A percentile compares a stretch with the other conserved stretches of the same genome.
Conservation (phyloP, 108 stramenopile genomes). For the Cyclotella choctawhatcheeana region DNA sequence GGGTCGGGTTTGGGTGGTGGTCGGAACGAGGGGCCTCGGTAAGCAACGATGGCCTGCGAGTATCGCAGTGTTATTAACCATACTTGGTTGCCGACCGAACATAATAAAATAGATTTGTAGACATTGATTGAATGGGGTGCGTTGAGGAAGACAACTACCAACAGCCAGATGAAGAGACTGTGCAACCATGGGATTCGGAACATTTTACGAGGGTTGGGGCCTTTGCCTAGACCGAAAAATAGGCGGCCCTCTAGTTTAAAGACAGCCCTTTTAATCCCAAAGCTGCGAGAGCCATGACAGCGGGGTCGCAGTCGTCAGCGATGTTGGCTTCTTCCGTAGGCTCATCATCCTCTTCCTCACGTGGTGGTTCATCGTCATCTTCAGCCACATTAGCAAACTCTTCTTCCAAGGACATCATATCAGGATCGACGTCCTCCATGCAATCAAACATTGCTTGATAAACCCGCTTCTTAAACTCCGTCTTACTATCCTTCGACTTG, state of each 20-base stretch:
- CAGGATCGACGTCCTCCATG: not conserved
- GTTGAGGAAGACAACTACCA: not conserved
- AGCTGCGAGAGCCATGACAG: not conserved
- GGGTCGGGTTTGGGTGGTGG: slow-evolving; percentile 1
- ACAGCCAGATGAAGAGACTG: not conserved
- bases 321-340: not conserved
- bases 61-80: not conserved
- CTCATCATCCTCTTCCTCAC: not conserved
- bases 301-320: not conserved
- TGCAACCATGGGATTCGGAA: slow-evolving; percentile 2
- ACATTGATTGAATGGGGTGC: not conserved
- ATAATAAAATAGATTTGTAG: not conserved
- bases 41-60: not conserved
- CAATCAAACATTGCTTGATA: not conserved
- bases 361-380: not conserved
- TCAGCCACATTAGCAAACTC: not conserved
- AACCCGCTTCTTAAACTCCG: not conserved
- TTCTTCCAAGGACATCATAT: not conserved
- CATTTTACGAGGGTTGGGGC: not conserved
- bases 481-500: not conserved
- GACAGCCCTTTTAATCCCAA: not conserved
- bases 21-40: not conserved
- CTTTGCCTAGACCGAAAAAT: slow-evolving; percentile 3
- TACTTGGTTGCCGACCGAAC: not conserved
- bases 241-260: slow-evolving; percentile 6